phyloP scores from a whole-genome alignment of 2,329 filamentous ascomycete species.

The Phaeosphaeriaceae sp. region DNA sequence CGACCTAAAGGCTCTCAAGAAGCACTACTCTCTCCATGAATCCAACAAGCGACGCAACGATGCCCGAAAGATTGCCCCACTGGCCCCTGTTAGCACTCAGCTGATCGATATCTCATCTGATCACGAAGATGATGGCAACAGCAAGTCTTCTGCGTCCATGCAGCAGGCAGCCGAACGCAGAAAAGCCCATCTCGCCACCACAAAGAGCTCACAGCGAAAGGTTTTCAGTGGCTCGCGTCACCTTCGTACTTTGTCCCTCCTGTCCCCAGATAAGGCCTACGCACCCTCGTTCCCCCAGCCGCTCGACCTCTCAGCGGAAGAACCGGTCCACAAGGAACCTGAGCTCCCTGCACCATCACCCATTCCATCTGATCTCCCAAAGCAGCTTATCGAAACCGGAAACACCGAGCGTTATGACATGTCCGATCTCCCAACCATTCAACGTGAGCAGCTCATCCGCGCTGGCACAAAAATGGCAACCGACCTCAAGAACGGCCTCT shows the following conservation, averaged over 20 bases:
- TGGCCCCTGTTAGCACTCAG: constrained; percentile 60
- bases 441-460: constrained; percentile 47
- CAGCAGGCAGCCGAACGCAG: constrained; percentile 73
- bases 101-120: constrained; percentile 40
- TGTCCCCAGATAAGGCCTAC: constrained; percentile 66
- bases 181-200: constrained; percentile 66
- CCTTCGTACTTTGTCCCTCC: constrained; percentile 74
- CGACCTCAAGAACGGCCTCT: constrained; percentile 87
- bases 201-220: constrained; percentile 58
- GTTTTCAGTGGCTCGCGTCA: constrained; percentile 69
- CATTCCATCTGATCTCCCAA: constrained; percentile 42
- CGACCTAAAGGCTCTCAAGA: constrained; percentile 78
- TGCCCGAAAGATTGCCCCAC: constrained; percentile 59
- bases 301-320: constrained; percentile 44
- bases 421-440: constrained; percentile 37
- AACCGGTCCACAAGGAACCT: constrained; percentile 19
- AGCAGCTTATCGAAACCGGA: constrained; percentile 30
- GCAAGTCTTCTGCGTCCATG: constrained; percentile 52
- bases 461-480: constrained; percentile 78
- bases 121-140: constrained; percentile 52
- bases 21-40: constrained; percentile 81
- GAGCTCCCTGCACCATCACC: constrained; percentile 26
- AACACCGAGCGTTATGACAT: constrained; percentile 42
- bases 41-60: constrained; percentile 76
- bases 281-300: constrained; percentile 46